Percentiles rank a stretch among this genome's conserved stretches.
Conservation (phyloP, 2,329 filamentous ascomycete genomes). For the Ophiostoma pallidulum region DNA sequence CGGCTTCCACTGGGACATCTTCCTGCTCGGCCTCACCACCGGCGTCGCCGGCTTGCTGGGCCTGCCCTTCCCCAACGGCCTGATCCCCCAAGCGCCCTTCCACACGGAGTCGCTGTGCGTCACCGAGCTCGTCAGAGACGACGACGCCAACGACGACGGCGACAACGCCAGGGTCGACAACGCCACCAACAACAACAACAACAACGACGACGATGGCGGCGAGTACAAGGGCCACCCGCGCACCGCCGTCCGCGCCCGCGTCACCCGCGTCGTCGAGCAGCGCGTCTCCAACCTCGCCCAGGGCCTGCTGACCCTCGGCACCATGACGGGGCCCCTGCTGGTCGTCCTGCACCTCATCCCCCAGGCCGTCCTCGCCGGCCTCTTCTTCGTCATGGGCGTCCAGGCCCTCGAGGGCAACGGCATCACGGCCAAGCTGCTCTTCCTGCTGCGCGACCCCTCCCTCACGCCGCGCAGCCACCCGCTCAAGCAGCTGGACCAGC, state of each 20-base stretch:
- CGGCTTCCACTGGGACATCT: conserved; percentile 79
- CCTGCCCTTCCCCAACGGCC: conserved; percentile 71
- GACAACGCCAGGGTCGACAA: neutral
- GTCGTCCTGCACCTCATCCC: conserved; percentile 68
- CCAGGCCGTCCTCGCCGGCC: conserved; percentile 66
- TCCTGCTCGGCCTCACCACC: conserved; percentile 69
- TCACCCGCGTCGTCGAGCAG: conserved; percentile 64
- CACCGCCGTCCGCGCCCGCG: conserved; percentile 31
- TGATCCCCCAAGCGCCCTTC: conserved; percentile 77
- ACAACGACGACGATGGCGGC: conserved; percentile 20
- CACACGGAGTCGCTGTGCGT: conserved; percentile 73
- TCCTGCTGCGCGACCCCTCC: conserved; percentile 53
- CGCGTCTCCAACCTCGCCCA: conserved; percentile 70
- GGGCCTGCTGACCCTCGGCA: conserved; percentile 66
- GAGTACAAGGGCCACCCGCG: conserved; percentile 43
- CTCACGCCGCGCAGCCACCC: conserved; percentile 53
- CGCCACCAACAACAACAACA: neutral
- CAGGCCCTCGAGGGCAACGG: conserved; percentile 69
- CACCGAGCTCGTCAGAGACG: conserved; percentile 43
- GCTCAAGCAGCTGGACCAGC: conserved; percentile 47
- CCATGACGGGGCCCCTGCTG: conserved; percentile 67
- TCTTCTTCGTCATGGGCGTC: conserved; percentile 80
- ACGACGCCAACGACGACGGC: conserved; percentile 24
- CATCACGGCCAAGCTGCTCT: conserved; percentile 65
- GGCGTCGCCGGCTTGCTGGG: conserved; percentile 66